These are phyloP conservation scores for Exidia glandulosa DNA, from an alignment of 768 basidiomycete species.

Conservation along the genomic window DNA sequence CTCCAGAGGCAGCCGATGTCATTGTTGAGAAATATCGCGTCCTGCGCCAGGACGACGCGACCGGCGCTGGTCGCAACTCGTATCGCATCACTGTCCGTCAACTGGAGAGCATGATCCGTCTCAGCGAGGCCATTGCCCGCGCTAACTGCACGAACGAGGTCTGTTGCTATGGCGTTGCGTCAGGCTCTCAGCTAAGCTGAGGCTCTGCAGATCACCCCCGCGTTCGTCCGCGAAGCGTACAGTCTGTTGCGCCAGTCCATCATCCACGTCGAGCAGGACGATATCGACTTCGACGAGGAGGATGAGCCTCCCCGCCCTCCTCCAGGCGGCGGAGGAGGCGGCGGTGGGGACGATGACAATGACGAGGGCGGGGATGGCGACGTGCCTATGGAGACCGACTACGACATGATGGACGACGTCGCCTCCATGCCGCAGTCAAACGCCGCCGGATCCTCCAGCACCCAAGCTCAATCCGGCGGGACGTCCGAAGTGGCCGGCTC, in stretches of 20 bases:
- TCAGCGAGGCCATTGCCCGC: constrained; percentile 93
- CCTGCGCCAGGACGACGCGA: constrained; percentile 84
- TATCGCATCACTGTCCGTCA: constrained; percentile 98
- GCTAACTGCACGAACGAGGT: constrained; percentile 95
- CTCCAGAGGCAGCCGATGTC: constrained; percentile 82
- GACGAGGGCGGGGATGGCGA: constrained; percentile 41
- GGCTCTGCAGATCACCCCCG: constrained; percentile 66
- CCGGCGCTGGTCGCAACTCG: constrained; percentile 79
- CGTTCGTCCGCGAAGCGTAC: constrained; percentile 92
- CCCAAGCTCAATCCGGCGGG: too few species aligned
- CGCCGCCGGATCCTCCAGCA: constrained; percentile 17
- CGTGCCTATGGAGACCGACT: constrained; percentile 48
- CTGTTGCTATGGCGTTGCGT: constrained; percentile 10
- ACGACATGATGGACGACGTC: constrained; percentile 44
- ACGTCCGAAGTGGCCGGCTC: constrained; percentile 20
- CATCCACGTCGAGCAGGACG: constrained; percentile 98
- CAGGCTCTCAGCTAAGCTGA: neutral
- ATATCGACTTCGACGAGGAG: constrained; percentile 79
- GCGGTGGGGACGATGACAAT: constrained; percentile 18
- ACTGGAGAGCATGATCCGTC: constrained; percentile 92
- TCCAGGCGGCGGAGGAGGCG: neutral
- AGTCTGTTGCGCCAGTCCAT: constrained; percentile 90
- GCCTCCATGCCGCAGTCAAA: constrained; percentile 17
- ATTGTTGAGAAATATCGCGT: constrained; percentile 92
- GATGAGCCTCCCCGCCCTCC: constrained; percentile 29